phyloP scores from a whole-genome alignment of 495 filamentous ascomycete genomes.

The Barbatosphaeria neglecta region DNA sequence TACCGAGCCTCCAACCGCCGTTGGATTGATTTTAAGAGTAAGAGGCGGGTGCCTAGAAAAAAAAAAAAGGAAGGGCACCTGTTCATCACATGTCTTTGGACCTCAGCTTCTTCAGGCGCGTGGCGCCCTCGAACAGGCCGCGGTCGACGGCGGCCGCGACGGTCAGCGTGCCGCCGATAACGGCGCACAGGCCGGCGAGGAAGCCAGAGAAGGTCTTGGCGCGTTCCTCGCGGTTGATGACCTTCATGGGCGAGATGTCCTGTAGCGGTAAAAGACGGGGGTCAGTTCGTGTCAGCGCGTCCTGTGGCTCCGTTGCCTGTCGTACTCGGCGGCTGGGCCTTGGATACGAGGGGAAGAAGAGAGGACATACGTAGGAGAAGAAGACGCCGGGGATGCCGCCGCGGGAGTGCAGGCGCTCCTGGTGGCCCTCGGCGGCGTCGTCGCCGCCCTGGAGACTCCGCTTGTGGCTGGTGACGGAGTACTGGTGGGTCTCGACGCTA shows the following conservation, averaged over 20 bases:
- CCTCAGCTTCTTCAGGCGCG: conserved; percentile 79
- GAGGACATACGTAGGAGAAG: conserved; percentile 74
- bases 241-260: conserved; percentile 99
- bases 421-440: conserved; percentile 73
- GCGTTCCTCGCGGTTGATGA: conserved; percentile 89
- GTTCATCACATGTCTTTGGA: conserved; percentile 31
- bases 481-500: conserved; percentile 94
- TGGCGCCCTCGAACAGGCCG: conserved; percentile 77
- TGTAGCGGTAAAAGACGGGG: conserved; percentile 17
- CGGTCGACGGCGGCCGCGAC: conserved; percentile 91
- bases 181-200: conserved; percentile 83
- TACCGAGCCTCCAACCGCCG: neutral
- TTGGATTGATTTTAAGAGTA: too few relatives aligned
- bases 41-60: too few relatives aligned
- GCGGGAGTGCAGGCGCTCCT: conserved; percentile 75
- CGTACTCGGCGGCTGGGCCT: too few relatives aligned
- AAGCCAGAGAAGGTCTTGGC: conserved; percentile 82
- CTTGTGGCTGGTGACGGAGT: conserved; percentile 91
- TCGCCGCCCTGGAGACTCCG: conserved; percentile 71
- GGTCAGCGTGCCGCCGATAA: conserved; percentile 89
- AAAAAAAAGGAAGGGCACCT: too few relatives aligned
- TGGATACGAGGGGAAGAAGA: neutral
- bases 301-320: too few relatives aligned
- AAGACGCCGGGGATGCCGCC: conserved; percentile 96
- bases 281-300: conserved; percentile 2